phyloP scores from a whole-genome alignment of 2,329 filamentous ascomycete species.

The Colletotrichum navitas region DNA sequence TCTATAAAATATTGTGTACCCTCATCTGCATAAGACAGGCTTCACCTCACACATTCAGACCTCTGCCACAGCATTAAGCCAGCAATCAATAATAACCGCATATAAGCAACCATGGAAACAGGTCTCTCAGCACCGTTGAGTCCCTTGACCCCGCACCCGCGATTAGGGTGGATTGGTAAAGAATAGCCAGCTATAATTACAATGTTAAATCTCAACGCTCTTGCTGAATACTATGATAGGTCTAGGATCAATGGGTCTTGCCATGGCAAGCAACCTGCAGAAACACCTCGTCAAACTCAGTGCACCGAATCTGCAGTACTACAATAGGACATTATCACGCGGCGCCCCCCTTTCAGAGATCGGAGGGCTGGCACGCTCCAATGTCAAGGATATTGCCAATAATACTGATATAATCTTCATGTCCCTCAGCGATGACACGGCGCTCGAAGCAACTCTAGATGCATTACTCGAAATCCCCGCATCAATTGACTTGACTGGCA shows the following conservation, averaged over 20 bases:
- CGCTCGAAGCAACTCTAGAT: constrained; percentile 51
- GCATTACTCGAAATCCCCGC: constrained; percentile 44
- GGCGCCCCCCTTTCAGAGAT: constrained; percentile 50
- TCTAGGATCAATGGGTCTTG: constrained; percentile 64
- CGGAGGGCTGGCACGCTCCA: constrained; percentile 46
- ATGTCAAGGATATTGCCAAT: constrained; percentile 47
- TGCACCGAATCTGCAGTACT: constrained; percentile 52
- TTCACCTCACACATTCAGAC: background rate
- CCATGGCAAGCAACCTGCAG: constrained; percentile 64
- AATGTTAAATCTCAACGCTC: too few species aligned
- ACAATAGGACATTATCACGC: constrained; percentile 62
- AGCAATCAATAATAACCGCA: too few species aligned
- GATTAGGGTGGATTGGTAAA: constrained; percentile 39
- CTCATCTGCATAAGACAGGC: background rate
- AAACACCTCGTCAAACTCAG: constrained; percentile 50
- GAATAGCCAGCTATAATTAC: background rate
- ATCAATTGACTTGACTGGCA: constrained; percentile 48
- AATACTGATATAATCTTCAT: constrained; percentile 54
- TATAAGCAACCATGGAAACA: background rate
- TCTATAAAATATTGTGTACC: accelerated
- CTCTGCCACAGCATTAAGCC: background rate
- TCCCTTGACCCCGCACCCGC: constrained; percentile 7
- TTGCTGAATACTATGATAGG: constrained; percentile 46
- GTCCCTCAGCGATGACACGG: constrained; percentile 59
- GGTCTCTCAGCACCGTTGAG: background rate